Percentiles rank a stretch among this genome's conserved stretches.
Conservation (phyloP, 2,329 filamentous ascomycete species). For the Pseudocercospora eumusae region DNA sequence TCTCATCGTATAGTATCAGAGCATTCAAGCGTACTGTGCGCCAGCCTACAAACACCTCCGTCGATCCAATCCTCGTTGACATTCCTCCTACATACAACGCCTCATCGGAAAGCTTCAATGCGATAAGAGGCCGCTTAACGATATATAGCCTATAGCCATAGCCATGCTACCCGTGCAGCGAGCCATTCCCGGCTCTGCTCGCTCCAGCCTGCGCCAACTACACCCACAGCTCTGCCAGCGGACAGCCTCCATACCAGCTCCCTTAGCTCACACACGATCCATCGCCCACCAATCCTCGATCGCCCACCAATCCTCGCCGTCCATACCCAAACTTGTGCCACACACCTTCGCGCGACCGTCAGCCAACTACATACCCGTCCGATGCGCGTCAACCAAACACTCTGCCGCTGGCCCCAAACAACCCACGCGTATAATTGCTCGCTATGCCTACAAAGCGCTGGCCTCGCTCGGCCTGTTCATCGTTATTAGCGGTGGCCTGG, state of each 20-base stretch:
- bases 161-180: slow-evolving; percentile 28
- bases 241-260: slow-evolving; percentile 11
- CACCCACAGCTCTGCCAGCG: slow-evolving; percentile 14
- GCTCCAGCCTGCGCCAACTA: slow-evolving; percentile 11
- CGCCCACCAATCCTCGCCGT: slow-evolving; percentile 13
- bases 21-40: slow-evolving; percentile 6
- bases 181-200: slow-evolving; percentile 27
- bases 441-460: slow-evolving; percentile 65
- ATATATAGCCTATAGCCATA: too few relatives aligned
- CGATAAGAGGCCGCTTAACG: slow-evolving; percentile 22
- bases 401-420: slow-evolving; percentile 17
- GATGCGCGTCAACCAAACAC: slow-evolving; percentile 25
- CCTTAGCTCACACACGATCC: slow-evolving; percentile 11
- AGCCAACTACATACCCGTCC: slow-evolving; percentile 21
- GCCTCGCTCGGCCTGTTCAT: slow-evolving; percentile 75
- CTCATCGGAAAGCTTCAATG: slow-evolving; percentile 22
- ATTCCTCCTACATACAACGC: neutral
- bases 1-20: neutral
- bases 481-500: slow-evolving; percentile 65
- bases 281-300: slow-evolving; percentile 15
- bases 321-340: slow-evolving; percentile 24
- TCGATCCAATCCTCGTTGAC: neutral
- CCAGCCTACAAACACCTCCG: neutral
- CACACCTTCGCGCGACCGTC: slow-evolving; percentile 21
- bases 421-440: slow-evolving; percentile 40